Evolutionary conservation across 202 grass and related monocot genomes (phyloP).

Genomic region (Cymbopogon flexuosus): DNA sequence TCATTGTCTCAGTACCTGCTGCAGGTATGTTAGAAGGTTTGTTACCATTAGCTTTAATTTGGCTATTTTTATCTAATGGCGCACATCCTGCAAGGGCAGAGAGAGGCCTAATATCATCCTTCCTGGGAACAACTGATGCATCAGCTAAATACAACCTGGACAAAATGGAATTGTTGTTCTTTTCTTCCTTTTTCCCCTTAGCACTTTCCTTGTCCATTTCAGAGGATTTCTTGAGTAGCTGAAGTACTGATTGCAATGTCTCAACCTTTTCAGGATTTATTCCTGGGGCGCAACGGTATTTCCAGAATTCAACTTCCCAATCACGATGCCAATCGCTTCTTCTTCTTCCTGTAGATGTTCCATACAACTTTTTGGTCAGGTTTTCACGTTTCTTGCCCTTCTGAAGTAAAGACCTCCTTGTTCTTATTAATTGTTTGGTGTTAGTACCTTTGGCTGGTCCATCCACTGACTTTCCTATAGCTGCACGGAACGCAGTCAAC

Average conservation of each 20-base stretch:
- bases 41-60: slow-evolving; percentile 28
- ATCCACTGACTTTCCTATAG: slow-evolving; percentile 54
- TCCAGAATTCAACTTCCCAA: slow-evolving; percentile 93
- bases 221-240: slow-evolving; percentile 71
- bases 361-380: slow-evolving; percentile 93
- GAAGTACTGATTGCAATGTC: slow-evolving; percentile 87
- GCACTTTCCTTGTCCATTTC: slow-evolving; percentile 49
- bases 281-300: slow-evolving; percentile 70
- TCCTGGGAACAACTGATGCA: slow-evolving; percentile 93
- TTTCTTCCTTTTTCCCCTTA: slow-evolving; percentile 47
- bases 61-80: slow-evolving; percentile 42
- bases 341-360: slow-evolving; percentile 62
- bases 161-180: slow-evolving; percentile 50
- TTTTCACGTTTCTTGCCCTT: slow-evolving; percentile 88
- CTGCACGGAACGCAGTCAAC: slow-evolving; percentile 72
- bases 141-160: slow-evolving; percentile 97
- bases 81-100: slow-evolving; percentile 44
- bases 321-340: slow-evolving; percentile 80
- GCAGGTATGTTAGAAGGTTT: slow-evolving; percentile 32
- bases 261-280: slow-evolving; percentile 76
- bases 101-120: slow-evolving; percentile 80
- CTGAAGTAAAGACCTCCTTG: slow-evolving; percentile 60
- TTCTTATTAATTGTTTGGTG: slow-evolving; percentile 37
- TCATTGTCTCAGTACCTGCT: slow-evolving; percentile 28
- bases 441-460: slow-evolving; percentile 45